phyloP scores from a whole-genome alignment of 108 stramenopile species.

The Epithemia pelagica region DNA sequence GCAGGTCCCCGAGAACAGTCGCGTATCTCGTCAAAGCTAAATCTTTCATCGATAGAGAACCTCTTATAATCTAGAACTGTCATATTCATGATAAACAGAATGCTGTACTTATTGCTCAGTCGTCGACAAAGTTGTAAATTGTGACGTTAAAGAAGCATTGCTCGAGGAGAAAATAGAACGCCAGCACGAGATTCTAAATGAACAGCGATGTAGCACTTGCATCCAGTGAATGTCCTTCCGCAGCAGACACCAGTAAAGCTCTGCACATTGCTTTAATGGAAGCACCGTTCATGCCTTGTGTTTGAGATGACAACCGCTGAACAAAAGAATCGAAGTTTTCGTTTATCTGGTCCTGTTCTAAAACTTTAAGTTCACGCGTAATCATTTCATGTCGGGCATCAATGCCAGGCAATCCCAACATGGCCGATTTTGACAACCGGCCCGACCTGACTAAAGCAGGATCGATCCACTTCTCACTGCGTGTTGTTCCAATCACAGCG shows the following conservation, averaged over 20 bases:
- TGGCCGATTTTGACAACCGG: conserved; percentile 51
- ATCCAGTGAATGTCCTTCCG: neutral
- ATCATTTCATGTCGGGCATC: conserved; percentile 48
- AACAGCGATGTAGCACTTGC: no score
- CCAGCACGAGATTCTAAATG: no score
- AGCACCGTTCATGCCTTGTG: neutral
- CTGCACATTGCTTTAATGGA: neutral
- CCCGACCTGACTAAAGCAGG: conserved; percentile 74
- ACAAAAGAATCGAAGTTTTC: no score
- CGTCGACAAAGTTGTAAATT: no score
- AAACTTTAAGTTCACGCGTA: neutral
- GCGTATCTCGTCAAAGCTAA: neutral
- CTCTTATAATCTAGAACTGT: no score
- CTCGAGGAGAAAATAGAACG: no score
- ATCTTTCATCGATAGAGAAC: no score
- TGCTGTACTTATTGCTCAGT: no score
- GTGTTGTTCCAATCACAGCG: conserved; percentile 75
- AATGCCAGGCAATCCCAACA: conserved; percentile 38
- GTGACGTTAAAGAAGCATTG: no score
- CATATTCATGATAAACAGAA: no score
- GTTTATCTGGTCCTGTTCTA: neutral
- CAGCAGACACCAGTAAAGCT: neutral
- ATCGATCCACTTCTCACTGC: conserved; percentile 62
- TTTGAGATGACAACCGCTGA: neutral
- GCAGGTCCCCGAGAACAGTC: neutral